Conservation (phyloP, 768 basidiomycete species). For the Tremella fuciformis region DNA sequence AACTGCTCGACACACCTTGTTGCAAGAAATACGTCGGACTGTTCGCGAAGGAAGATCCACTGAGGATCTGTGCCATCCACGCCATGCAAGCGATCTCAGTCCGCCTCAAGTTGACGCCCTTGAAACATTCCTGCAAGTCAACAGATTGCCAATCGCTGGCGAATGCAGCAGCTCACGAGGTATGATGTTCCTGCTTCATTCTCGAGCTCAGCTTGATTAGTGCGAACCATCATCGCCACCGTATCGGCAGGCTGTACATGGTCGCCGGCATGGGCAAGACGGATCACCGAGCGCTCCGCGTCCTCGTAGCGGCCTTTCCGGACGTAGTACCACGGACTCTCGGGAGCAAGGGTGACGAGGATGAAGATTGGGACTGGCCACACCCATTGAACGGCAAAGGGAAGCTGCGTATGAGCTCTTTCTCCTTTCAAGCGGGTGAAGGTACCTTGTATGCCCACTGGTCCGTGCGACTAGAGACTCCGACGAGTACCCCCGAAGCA, state of each 20-base stretch:
- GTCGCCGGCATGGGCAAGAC: not conserved
- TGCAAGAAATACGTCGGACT: constrained; percentile 42
- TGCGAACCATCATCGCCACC: constrained; percentile 12
- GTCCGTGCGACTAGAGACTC: too few species aligned
- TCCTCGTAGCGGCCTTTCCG: not conserved
- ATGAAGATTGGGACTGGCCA: constrained; percentile 32
- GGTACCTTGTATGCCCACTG: not conserved
- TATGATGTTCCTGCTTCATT: too few species aligned
- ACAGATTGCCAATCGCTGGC: too few species aligned
- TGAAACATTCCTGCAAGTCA: constrained; percentile 51
- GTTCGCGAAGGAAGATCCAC: constrained; percentile 33
- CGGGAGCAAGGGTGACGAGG: constrained; percentile 24
- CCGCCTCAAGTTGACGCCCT: constrained; percentile 48
- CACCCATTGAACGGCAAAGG: constrained; percentile 28
- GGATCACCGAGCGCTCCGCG: not conserved
- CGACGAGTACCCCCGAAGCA: too few species aligned
- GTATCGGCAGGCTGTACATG: not conserved
- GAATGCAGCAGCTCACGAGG: too few species aligned
- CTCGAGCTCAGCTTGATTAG: too few species aligned
- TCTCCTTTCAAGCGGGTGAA: too few species aligned
- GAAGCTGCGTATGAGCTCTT: too few species aligned
- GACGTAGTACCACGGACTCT: constrained; percentile 14
- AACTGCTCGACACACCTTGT: constrained; percentile 11
- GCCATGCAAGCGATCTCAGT: constrained; percentile 56
- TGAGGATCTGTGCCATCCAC: constrained; percentile 44